These are phyloP conservation scores for Canavalia ensiformis DNA, from an alignment of 306 rosid genomes.

Conservation along the genomic window DNA sequence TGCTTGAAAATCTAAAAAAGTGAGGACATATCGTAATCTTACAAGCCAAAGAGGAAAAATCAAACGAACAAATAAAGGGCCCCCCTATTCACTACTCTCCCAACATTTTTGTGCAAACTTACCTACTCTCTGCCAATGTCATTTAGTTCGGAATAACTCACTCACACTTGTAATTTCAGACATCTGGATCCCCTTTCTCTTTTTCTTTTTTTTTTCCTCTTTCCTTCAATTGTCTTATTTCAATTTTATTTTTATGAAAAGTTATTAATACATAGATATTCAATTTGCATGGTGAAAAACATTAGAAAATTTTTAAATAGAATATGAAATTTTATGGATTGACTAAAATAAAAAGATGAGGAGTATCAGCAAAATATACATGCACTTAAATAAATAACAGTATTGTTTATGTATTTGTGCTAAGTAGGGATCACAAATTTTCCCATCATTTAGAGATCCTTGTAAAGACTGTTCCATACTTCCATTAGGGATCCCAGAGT, in stretches of 20 bases:
- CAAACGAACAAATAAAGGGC: no score
- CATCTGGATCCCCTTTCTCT: conserved; percentile 26
- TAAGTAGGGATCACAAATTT: no score
- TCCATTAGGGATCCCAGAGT: no score
- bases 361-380: background rate
- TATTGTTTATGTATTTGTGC: background rate
- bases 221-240: background rate
- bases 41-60: background rate
- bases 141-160: conserved; percentile 47
- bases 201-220: background rate
- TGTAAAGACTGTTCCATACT: no score
- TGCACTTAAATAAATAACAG: background rate
- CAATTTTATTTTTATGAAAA: background rate
- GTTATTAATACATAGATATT: background rate
- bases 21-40: background rate
- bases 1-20: conserved; percentile 5
- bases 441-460: no score
- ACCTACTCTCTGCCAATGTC: conserved; percentile 64
- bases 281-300: background rate
- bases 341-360: background rate
- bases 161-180: conserved; percentile 21
- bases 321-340: background rate
- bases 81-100: conserved; percentile 54
- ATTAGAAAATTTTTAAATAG: background rate
- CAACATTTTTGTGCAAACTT: conserved; percentile 56